Percentiles rank a stretch among this genome's conserved stretches.
These are phyloP conservation scores for Abortiporus biennis DNA, from an alignment of 1,284 basidiomycete genomes.

Conservation along the genomic window DNA sequence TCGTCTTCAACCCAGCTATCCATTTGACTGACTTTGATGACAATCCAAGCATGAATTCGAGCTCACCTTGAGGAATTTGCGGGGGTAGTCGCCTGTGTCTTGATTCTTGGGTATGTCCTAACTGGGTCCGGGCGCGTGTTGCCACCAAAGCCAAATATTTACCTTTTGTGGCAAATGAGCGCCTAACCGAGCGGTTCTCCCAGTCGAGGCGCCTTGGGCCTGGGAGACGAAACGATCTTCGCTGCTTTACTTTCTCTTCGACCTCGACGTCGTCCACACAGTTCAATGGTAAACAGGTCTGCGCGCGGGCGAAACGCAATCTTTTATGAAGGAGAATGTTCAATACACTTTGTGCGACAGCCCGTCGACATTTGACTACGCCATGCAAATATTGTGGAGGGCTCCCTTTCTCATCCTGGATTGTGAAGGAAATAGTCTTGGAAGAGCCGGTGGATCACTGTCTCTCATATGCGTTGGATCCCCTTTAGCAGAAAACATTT, in stretches of 20 bases:
- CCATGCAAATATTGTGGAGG: constrained; percentile 11
- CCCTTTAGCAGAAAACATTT: constrained; percentile 30
- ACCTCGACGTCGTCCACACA: too few species aligned
- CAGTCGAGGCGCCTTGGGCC: too few species aligned
- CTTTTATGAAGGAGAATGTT: constrained; percentile 9
- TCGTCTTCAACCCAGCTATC: constrained; percentile 5
- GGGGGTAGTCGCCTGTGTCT: constrained; percentile 13
- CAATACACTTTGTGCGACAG: constrained; percentile 14
- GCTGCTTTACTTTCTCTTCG: too few species aligned
- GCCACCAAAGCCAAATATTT: constrained; percentile 4
- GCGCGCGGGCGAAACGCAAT: not conserved
- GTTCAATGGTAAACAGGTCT: constrained; percentile 9
- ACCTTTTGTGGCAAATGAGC: not conserved
- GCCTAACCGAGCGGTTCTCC: too few species aligned
- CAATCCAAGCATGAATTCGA: constrained; percentile 23
- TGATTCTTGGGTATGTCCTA: constrained; percentile 4
- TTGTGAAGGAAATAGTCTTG: constrained; percentile 32
- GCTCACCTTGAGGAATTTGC: constrained; percentile 55
- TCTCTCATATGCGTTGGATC: constrained; percentile 38
- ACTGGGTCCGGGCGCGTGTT: constrained; percentile 5
- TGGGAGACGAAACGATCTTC: too few species aligned
- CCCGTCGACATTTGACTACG: constrained; percentile 10
- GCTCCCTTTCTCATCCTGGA: constrained; percentile 19
- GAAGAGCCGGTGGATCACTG: constrained; percentile 28
- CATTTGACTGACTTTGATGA: constrained; percentile 2